phyloP scores from a whole-genome alignment of 2,329 filamentous ascomycete species.

The Hymenoscyphus linearis region DNA sequence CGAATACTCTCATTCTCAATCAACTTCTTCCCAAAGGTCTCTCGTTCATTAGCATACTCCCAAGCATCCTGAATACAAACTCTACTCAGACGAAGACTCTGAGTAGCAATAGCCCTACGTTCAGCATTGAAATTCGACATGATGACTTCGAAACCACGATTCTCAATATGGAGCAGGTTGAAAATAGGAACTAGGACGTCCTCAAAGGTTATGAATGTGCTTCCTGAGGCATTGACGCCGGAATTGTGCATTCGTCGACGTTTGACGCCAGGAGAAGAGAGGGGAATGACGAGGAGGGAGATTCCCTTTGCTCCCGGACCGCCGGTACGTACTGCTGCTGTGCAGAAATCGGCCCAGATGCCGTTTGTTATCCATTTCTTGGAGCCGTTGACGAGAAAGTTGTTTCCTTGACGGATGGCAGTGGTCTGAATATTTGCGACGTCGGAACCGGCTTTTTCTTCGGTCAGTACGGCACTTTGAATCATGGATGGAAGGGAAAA shows the following conservation, averaged over 20 bases:
- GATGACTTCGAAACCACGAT: constrained; percentile 51
- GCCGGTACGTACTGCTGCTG: constrained; percentile 56
- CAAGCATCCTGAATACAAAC: constrained; percentile 50
- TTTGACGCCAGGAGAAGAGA: constrained; percentile 44
- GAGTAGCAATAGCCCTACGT: constrained; percentile 51
- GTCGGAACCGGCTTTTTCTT: constrained; percentile 49
- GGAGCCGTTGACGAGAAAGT: constrained; percentile 59
- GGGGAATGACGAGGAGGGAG: constrained; percentile 52
- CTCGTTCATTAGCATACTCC: constrained; percentile 44
- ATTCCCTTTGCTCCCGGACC: constrained; percentile 48
- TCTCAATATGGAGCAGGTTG: constrained; percentile 49
- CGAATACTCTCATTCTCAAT: constrained; percentile 55
- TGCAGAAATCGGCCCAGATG: constrained; percentile 55
- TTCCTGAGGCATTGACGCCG: constrained; percentile 58
- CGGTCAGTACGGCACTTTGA: constrained; percentile 40
- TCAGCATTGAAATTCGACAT: constrained; percentile 58
- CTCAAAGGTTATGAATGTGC: constrained; percentile 51
- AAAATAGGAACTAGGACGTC: constrained; percentile 48
- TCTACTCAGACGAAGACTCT: constrained; percentile 52
- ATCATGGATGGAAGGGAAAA: constrained; percentile 4
- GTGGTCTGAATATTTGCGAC: constrained; percentile 59
- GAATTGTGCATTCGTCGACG: constrained; percentile 55
- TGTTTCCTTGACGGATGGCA: constrained; percentile 44
- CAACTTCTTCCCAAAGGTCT: constrained; percentile 55
- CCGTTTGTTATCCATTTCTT: constrained; percentile 67